Base-by-base conservation (phyloP, 2,329 filamentous ascomycete species). In the Arthrobotrys sphaeroides region DNA sequence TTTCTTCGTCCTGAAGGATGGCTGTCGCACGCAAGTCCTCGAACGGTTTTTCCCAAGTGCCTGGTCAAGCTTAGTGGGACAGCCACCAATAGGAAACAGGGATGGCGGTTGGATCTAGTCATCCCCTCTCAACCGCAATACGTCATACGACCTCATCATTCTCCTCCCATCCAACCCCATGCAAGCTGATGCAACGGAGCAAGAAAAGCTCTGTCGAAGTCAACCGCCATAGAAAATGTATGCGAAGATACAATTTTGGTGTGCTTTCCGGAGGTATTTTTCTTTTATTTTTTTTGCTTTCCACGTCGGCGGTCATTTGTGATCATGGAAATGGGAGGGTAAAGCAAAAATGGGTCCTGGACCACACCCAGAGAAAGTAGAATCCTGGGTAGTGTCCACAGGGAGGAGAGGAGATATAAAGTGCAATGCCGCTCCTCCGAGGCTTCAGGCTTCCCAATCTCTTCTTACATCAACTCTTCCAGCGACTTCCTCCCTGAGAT, bases 91-190 rank as follows among this genome's bases (percentile, higher is more conserved):
- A 68, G 65, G 72, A 65, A 75, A 51, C 70, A 68, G 47, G 70
- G 70, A 74, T 74, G 45, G 64, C 24, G 47, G 55, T 24, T 75
- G 64, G 47, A 38, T 31, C 69, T 49, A 75, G 72, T 75, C 72
- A 75, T 75, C 72, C 72, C 69, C 70, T 68, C 72, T 64, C 64
- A 22, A 68, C 47, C 49, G 64, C 43, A 75, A 75, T 75, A 75
- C 72, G 72, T 75, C 72, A 75, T 75, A 75, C 64, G 72, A 75
- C 72, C 72, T 75, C 72, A 75, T 75, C 72, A 75, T 53, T 49
- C 57, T 75, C 70, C 69, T 65, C 57, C 16, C 53, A 61, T 45
- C 57, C 55, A 64, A 64, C 66, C 67, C 65, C 67, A 74, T 67
- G 70, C 62, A 74, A 64, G 72, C 72, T 75, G 72, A 75, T 75